Base-by-base conservation (phyloP, 2,329 filamentous ascomycete species). In the Macrophomina phaseolina region DNA sequence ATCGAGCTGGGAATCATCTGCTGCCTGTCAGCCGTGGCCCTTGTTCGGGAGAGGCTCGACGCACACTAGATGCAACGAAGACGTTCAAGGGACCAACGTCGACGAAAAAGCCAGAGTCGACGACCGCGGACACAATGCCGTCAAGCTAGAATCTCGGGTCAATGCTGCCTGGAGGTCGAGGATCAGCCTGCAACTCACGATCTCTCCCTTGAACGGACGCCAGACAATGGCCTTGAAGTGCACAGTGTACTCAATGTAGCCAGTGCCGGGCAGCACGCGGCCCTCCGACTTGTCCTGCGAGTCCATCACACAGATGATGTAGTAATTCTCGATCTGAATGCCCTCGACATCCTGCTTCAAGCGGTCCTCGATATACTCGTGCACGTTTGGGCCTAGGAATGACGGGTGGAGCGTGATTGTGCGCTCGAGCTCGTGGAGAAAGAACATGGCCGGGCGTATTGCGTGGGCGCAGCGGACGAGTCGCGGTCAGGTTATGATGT, bases 301-400 rank as follows among this genome's bases (percentile, higher is more conserved):
- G 79, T 97, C 94, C 88, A 99, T 94, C 75, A 99, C 96, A 76
- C 93, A 95, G 73, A 99, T 95, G 76, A 99, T 96, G 80, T 95
- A 98, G 84, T 97, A 97, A 78, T 92, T 93, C 67, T 95, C 95
- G 3, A 93, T 95, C 80, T 94, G 97, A 49, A 92, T 94, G 30
- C 95, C 95, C 81, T 99, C 95, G 69, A 97, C 93, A 77, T 98
- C 94, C 76, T 92, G 90, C 70, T 97, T 87, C 34, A 99, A 88
- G 80, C 94, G 93, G 72, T 91, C 90, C 62, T 91, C 94, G 48
- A 99, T 91, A 73, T 97, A 90, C 72, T 96, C 91, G 74, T 94
- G 90, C 84, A 97, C 96, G 77, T 95, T 93, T 70, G 92, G 90
- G 67, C 94, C 94, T 78, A 99, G 98, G 83, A 96, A 99, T 12